These are phyloP conservation scores for Austroboletus novae-zelandiae DNA, from an alignment of 1,284 basidiomycete species.

Conservation along the genomic window DNA sequence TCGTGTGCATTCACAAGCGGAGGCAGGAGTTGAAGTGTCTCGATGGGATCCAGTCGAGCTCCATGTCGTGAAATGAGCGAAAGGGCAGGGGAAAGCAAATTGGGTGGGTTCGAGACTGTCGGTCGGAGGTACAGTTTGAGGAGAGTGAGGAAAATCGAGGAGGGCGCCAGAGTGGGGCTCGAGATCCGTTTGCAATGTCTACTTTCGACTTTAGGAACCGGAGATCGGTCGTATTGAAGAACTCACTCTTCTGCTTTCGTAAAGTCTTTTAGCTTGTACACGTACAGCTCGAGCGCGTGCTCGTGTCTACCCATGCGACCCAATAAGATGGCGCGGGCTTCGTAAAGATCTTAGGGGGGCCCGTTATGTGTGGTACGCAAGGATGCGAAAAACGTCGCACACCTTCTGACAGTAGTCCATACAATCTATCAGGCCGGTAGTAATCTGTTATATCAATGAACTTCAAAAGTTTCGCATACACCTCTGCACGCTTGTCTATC, in stretches of 20 bases:
- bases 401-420: conserved; percentile 80
- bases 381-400: conserved; percentile 11
- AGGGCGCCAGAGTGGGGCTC: conserved; percentile 54
- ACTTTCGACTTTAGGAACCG: conserved; percentile 2
- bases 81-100: conserved; percentile 77
- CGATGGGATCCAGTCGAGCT: conserved; percentile 74
- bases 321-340: conserved; percentile 87
- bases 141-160: conserved; percentile 78
- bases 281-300: conserved; percentile 90
- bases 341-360: conserved; percentile 63
- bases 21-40: conserved; percentile 84
- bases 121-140: conserved; percentile 88
- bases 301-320: conserved; percentile 91
- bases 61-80: conserved; percentile 83
- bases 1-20: conserved; percentile 81
- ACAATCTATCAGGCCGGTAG: conserved; percentile 80
- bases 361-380: neutral
- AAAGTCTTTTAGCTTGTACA: conserved; percentile 81
- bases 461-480: conserved; percentile 69
- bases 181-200: conserved; percentile 89
- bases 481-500: conserved; percentile 42
- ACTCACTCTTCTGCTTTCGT: conserved; percentile 83
- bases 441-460: conserved; percentile 74
- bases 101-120: conserved; percentile 41
- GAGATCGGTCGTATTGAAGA: no score